Percentiles rank a stretch among this genome's conserved stretches.
Conservation (phyloP, 495 filamentous ascomycete species). For the Xylaria palmicola region DNA sequence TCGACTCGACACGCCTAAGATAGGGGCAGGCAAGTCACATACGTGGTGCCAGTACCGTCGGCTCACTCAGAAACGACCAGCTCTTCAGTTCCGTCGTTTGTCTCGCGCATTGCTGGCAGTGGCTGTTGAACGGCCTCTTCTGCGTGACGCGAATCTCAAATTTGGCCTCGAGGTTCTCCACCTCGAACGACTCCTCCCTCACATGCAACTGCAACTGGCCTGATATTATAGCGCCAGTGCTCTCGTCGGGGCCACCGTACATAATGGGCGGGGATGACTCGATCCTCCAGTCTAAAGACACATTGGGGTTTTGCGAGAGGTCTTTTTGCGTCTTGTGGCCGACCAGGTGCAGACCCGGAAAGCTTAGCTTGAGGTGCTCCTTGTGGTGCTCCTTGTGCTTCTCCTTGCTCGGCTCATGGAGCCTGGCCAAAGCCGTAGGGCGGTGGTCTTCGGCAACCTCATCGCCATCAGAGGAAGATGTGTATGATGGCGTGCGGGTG, state of each 20-base stretch:
- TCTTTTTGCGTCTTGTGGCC: slow-evolving; percentile 44
- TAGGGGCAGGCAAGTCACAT: slow-evolving; percentile 15
- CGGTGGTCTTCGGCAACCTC: slow-evolving; percentile 30
- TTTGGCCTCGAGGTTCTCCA: slow-evolving; percentile 68
- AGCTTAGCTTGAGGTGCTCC: slow-evolving; percentile 50
- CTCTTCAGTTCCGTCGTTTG: slow-evolving; percentile 68
- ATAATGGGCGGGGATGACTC: slow-evolving; percentile 90
- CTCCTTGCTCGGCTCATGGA: slow-evolving; percentile 31
- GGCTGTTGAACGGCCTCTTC: slow-evolving; percentile 72
- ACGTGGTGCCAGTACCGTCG: slow-evolving; percentile 62
- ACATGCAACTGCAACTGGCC: slow-evolving; percentile 76
- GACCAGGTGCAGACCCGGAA: slow-evolving; percentile 47
- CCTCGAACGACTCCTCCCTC: slow-evolving; percentile 59
- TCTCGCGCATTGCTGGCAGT: slow-evolving; percentile 74
- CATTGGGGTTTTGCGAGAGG: slow-evolving; percentile 35
- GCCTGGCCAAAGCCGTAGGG: slow-evolving; percentile 27
- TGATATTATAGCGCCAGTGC: slow-evolving; percentile 83
- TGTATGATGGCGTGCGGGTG: slow-evolving; percentile 33
- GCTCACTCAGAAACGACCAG: slow-evolving; percentile 75
- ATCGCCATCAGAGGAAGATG: slow-evolving; percentile 35
- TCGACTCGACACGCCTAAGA: neutral
- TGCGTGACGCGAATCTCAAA: slow-evolving; percentile 66
- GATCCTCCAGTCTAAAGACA: slow-evolving; percentile 72
- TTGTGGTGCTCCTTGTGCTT: slow-evolving; percentile 28
- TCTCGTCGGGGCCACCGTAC: slow-evolving; percentile 71